These are phyloP conservation scores for Leccinum huronense DNA, from an alignment of 1,284 basidiomycete species.

Conservation along the genomic window DNA sequence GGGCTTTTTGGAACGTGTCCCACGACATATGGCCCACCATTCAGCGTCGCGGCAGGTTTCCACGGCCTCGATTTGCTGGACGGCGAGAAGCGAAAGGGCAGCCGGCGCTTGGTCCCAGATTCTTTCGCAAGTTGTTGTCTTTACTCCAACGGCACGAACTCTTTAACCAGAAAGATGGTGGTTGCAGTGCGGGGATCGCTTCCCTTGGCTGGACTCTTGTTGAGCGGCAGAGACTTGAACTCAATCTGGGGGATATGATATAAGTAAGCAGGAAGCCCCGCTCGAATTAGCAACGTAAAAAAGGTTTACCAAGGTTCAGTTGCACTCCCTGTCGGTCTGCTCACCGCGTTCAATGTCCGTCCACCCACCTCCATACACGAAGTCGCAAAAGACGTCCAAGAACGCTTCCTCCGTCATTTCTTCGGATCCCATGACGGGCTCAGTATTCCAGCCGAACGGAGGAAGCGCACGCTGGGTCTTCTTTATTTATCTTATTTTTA, in stretches of 20 bases:
- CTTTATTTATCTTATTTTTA: constrained; percentile 45
- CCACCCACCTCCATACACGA: constrained; percentile 76
- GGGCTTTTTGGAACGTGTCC: constrained; percentile 65
- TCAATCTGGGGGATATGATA: constrained; percentile 61
- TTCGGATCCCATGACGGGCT: constrained; percentile 69
- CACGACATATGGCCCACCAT: constrained; percentile 70
- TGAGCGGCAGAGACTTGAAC: constrained; percentile 69
- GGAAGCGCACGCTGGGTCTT: constrained; percentile 80
- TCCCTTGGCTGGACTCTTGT: constrained; percentile 23
- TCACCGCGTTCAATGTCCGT: constrained; percentile 75
- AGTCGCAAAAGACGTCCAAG: constrained; percentile 82
- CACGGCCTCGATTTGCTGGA: constrained; percentile 54
- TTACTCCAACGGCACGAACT: constrained; percentile 85
- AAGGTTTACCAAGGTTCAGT: constrained; percentile 82
- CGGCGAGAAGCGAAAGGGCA: constrained; percentile 51
- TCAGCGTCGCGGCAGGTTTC: constrained; percentile 77
- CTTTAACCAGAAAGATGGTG: constrained; percentile 79
- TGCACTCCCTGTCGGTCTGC: constrained; percentile 77
- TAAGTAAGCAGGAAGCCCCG: constrained; percentile 8
- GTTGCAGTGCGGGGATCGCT: constrained; percentile 54
- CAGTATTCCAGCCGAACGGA: constrained; percentile 82
- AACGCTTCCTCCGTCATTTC: constrained; percentile 84
- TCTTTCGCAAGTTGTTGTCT: constrained; percentile 66
- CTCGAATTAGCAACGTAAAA: neutral
- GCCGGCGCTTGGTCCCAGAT: constrained; percentile 41